Conservation (phyloP, 2,329 filamentous ascomycete species). For the Volutella citrinella region DNA sequence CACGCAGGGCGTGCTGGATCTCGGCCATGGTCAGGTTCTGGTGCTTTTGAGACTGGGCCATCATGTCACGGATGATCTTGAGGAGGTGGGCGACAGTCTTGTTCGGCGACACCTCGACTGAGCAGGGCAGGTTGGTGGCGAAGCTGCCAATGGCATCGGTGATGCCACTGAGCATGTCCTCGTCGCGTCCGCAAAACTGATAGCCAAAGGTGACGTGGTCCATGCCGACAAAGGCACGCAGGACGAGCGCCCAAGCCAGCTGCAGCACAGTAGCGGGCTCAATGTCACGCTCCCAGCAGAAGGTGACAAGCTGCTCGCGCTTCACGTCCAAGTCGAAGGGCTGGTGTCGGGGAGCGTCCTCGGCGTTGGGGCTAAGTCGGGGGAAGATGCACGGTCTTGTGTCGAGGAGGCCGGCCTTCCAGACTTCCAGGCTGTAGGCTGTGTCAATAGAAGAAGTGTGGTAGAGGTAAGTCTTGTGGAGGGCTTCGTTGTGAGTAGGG, state of each 20-base stretch:
- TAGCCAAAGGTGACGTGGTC: slow-evolving; percentile 55
- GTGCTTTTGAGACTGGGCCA: slow-evolving; percentile 25
- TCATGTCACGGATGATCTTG: slow-evolving; percentile 27
- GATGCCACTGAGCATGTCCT: slow-evolving; percentile 39
- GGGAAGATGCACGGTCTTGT: slow-evolving; percentile 46
- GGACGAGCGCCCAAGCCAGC: slow-evolving; percentile 58
- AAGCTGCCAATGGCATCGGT: slow-evolving; percentile 45
- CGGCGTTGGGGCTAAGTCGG: slow-evolving; percentile 27
- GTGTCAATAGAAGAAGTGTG: slow-evolving; percentile 26
- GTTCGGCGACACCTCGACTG: slow-evolving; percentile 29
- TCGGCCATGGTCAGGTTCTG: slow-evolving; percentile 45
- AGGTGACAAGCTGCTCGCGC: slow-evolving; percentile 40
- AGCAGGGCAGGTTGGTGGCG: slow-evolving; percentile 36
- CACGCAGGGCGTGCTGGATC: slow-evolving; percentile 44
- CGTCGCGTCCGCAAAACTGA: slow-evolving; percentile 42
- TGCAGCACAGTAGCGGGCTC: slow-evolving; percentile 50
- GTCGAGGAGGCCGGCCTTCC: slow-evolving; percentile 39
- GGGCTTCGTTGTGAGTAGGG: slow-evolving; percentile 22
- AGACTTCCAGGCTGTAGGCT: slow-evolving; percentile 40
- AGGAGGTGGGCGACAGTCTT: slow-evolving; percentile 33
- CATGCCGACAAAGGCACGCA: slow-evolving; percentile 52
- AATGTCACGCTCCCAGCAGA: slow-evolving; percentile 37
- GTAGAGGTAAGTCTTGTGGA: slow-evolving; percentile 24
- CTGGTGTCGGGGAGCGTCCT: slow-evolving; percentile 30
- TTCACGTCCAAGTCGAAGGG: slow-evolving; percentile 41